phyloP scores from a whole-genome alignment of 1,284 basidiomycete genomes.

The Inonotus hispidus region DNA sequence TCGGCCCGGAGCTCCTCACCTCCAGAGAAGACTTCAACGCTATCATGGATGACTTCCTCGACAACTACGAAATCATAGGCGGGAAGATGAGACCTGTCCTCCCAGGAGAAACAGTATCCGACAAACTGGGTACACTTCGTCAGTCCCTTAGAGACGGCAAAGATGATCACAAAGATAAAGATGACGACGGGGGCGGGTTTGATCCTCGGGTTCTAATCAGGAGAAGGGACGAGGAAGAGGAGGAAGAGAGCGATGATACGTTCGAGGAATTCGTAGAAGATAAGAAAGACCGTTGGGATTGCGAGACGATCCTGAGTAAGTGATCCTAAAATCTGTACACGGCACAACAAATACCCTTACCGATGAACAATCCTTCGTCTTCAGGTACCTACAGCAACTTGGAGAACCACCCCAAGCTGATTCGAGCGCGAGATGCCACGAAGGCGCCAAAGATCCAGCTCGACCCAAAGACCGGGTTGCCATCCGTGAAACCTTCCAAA shows the following conservation, averaged over 20 bases:
- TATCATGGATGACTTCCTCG: constrained; percentile 93
- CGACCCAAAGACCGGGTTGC: constrained; percentile 73
- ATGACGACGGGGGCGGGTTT: constrained; percentile 44
- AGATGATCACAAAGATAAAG: no score
- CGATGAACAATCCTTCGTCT: no score
- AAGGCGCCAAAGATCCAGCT: constrained; percentile 61
- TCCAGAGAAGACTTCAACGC: constrained; percentile 84
- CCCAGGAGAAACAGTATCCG: constrained; percentile 61
- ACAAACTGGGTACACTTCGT: constrained; percentile 78
- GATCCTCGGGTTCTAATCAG: constrained; percentile 23
- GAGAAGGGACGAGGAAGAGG: constrained; percentile 25
- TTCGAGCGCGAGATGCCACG: constrained; percentile 56
- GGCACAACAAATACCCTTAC: no score
- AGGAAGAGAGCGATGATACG: constrained; percentile 44
- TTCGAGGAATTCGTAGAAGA: constrained; percentile 49
- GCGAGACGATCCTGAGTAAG: constrained; percentile 88
- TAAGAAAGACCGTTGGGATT: constrained; percentile 85
- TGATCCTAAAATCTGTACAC: no score
- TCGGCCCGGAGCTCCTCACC: constrained; percentile 72
- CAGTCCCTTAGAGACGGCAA: constrained; percentile 59
- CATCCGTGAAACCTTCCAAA: constrained; percentile 37
- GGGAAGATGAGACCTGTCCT: constrained; percentile 80
- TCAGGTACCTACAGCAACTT: constrained; percentile 92
- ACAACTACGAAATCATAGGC: constrained; percentile 89
- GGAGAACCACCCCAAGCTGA: constrained; percentile 89